Base-by-base conservation (phyloP, 1,284 basidiomycete genomes). In the Inonotus hispidus region DNA sequence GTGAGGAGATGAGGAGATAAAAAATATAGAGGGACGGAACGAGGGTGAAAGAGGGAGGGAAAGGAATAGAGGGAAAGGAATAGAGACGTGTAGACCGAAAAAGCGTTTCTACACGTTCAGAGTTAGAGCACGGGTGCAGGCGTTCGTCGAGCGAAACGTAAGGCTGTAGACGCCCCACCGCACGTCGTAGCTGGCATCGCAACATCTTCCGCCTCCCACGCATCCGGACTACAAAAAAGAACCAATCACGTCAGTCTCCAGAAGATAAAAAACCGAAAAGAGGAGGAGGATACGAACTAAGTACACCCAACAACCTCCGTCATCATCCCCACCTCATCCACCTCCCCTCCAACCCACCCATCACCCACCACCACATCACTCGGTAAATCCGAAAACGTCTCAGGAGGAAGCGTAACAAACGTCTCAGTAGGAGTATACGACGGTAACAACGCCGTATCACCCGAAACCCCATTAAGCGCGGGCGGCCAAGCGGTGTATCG, bases 341-440 rank as follows among this genome's bases (percentile, higher is more conserved):
- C 78, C 11, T 21, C 19, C 70, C 59, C 47, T 68, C 92, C 80
- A 53, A 78, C 78, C 93, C 94, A 95, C 6, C 92, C 93, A 66
- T 81, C 78, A 4, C 85, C 88, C 1, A 79, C 74, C 64, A 76
- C 75, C 58, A 84, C 78, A 4, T 78, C 79, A 23, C 72, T 72
- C 19, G 75, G 55, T 1, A 56, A 71, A 23, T 79, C 75, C 7
- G 85, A 84, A 56, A 81, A 77, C 7, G 82, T 82, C 25, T 88
- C 86, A 49, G 80, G 78, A 1, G 85, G 79, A 16, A 91, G 75
- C 16, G 82, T 85, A 49, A 72, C 71, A 47, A 87, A 73, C 3
- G 78, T 75, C 13, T 80, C 88, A 1, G 91, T 90, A 1, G 83
- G 74, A 6, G 92, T 91, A 72, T 92, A 93, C 16, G 82, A 82